Conservation (phyloP, 805 yeast genomes). For the Kodamaea neixiangensis region DNA sequence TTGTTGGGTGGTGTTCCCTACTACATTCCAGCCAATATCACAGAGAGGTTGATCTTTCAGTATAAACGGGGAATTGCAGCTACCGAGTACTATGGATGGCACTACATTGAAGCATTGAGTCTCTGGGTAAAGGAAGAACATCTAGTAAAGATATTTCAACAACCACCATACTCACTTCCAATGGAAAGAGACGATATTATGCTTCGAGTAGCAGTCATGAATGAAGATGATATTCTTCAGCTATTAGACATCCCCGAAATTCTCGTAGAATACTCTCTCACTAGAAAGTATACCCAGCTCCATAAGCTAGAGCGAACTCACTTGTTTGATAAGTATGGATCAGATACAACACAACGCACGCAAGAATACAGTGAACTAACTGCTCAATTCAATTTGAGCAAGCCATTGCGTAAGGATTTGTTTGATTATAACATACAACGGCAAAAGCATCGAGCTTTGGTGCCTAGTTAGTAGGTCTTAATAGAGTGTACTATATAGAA, state of each 20-base stretch:
- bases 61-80: slow-evolving; percentile 17
- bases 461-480: too few relatives aligned
- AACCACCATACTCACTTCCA: neutral
- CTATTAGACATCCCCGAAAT: slow-evolving; percentile 24
- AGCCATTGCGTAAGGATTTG: slow-evolving; percentile 13
- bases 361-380: slow-evolving; percentile 11
- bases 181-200: slow-evolving; percentile 17
- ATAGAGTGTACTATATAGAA: too few relatives aligned
- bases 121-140: slow-evolving; percentile 21
- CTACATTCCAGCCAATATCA: slow-evolving; percentile 18
- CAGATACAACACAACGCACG: slow-evolving; percentile 3
- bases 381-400: slow-evolving; percentile 7
- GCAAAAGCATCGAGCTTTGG: neutral
- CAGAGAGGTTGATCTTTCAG: slow-evolving; percentile 20
- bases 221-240: slow-evolving; percentile 24
- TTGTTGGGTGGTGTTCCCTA: slow-evolving; percentile 21
- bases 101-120: slow-evolving; percentile 19
- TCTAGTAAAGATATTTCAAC: slow-evolving; percentile 7
- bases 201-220: slow-evolving; percentile 20
- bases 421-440: slow-evolving; percentile 9
- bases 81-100: slow-evolving; percentile 18
- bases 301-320: slow-evolving; percentile 20
- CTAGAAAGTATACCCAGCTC: slow-evolving; percentile 18
- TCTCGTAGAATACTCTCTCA: slow-evolving; percentile 23
- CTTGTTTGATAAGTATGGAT: slow-evolving; percentile 17